These are phyloP conservation scores for Fusarium sp. DNA, from an alignment of 2,329 filamentous ascomycete genomes.

Conservation along the genomic window DNA sequence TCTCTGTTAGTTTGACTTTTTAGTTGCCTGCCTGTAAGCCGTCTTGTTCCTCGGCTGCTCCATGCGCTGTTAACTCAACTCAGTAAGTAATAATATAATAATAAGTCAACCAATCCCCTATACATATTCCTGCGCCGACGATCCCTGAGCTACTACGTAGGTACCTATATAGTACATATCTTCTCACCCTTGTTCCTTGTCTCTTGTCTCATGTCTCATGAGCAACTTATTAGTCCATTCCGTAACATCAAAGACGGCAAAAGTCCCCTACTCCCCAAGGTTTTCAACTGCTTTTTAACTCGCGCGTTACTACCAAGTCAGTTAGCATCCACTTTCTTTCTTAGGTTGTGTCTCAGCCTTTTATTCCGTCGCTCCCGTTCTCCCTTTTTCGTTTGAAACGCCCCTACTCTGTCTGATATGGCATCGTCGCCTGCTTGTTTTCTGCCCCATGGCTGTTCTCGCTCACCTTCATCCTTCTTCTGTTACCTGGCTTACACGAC, in stretches of 20 bases:
- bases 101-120: slow-evolving; percentile 9
- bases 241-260: slow-evolving; percentile 26
- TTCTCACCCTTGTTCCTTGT: slow-evolving; percentile 29
- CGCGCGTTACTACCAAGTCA: slow-evolving; percentile 15
- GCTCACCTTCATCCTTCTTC: slow-evolving; percentile 7
- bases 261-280: slow-evolving; percentile 21
- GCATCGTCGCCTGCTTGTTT: slow-evolving; percentile 14
- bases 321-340: slow-evolving; percentile 16
- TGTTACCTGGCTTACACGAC: slow-evolving; percentile 9
- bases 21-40: slow-evolving; percentile 3
- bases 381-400: slow-evolving; percentile 13
- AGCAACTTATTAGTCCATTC: slow-evolving; percentile 35
- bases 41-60: slow-evolving; percentile 6
- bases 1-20: slow-evolving; percentile 8
- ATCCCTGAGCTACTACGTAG: slow-evolving; percentile 17
- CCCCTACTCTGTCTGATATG: slow-evolving; percentile 14
- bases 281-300: slow-evolving; percentile 16
- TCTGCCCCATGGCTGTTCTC: slow-evolving; percentile 22
- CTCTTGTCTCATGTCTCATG: slow-evolving; percentile 5
- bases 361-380: slow-evolving; percentile 3
- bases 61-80: slow-evolving; percentile 6
- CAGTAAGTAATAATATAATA: neutral
- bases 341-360: slow-evolving; percentile 27
- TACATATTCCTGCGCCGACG: slow-evolving; percentile 8
- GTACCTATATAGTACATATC: slow-evolving; percentile 8